phyloP scores from a whole-genome alignment of 495 filamentous ascomycete genomes.

The Penicillium herquei region DNA sequence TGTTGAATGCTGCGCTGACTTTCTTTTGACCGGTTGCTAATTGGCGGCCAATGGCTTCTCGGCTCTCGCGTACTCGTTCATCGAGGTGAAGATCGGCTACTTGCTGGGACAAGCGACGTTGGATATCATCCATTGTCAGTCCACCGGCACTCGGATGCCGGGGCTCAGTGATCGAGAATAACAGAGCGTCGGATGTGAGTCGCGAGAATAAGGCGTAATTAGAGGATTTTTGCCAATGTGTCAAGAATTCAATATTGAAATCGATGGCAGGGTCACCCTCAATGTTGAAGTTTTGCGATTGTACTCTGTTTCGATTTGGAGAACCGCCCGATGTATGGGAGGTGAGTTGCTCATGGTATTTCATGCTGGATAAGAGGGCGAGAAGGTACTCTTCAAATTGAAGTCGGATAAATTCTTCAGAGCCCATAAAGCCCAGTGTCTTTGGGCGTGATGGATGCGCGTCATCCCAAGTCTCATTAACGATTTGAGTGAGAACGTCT shows the following conservation, averaged over 20 bases:
- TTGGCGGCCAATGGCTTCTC: constrained; percentile 75
- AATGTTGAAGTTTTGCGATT: constrained; percentile 42
- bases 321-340: constrained; percentile 29
- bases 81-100: constrained; percentile 87
- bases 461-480: constrained; percentile 96
- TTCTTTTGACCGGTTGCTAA: constrained; percentile 81
- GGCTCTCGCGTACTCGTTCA: constrained; percentile 72
- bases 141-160: constrained; percentile 94
- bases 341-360: constrained; percentile 78
- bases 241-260: constrained; percentile 70
- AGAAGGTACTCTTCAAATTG: constrained; percentile 98
- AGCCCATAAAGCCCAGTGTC: constrained; percentile 92
- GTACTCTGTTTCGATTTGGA: constrained; percentile 27
- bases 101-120: constrained; percentile 83
- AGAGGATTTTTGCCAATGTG: constrained; percentile 79
- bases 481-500: constrained; percentile 87
- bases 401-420: constrained; percentile 95
- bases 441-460: constrained; percentile 83
- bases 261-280: constrained; percentile 86
- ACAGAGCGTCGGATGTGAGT: constrained; percentile 74
- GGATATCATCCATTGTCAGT: constrained; percentile 90
- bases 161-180: constrained; percentile 93
- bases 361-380: constrained; percentile 81
- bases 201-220: constrained; percentile 83
- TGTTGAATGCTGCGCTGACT: constrained; percentile 78